phyloP scores from a whole-genome alignment of 2,329 filamentous ascomycete species.

The Colletotrichum lindemuthianum region DNA sequence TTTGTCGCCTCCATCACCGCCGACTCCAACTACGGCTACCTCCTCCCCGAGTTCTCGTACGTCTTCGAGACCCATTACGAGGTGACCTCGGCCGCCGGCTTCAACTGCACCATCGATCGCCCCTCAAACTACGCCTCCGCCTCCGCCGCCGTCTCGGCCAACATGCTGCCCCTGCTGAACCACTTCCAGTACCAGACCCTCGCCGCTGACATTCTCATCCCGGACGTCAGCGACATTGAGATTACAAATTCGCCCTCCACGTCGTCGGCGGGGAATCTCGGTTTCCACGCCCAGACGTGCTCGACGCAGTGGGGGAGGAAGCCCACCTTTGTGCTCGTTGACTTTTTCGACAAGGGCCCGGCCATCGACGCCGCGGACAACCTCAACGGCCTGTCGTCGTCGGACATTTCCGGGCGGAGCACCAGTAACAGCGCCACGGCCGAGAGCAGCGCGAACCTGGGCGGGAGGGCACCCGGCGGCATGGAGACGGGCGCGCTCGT shows the following conservation, averaged over 20 bases:
- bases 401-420: slow-evolving; percentile 48
- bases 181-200: slow-evolving; percentile 77
- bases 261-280: slow-evolving; percentile 61
- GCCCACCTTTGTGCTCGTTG: slow-evolving; percentile 81
- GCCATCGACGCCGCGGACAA: slow-evolving; percentile 75
- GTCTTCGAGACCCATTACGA: slow-evolving; percentile 81
- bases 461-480: slow-evolving; percentile 32
- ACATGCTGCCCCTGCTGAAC: slow-evolving; percentile 78
- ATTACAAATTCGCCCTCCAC: slow-evolving; percentile 74
- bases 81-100: slow-evolving; percentile 68
- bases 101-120: slow-evolving; percentile 77
- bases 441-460: slow-evolving; percentile 29
- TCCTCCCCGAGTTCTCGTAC: slow-evolving; percentile 71
- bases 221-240: slow-evolving; percentile 67
- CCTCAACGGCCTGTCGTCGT: slow-evolving; percentile 65
- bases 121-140: slow-evolving; percentile 63
- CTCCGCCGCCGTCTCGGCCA: slow-evolving; percentile 63
- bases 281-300: slow-evolving; percentile 65
- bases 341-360: slow-evolving; percentile 80
- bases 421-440: slow-evolving; percentile 37
- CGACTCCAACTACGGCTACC: slow-evolving; percentile 59
- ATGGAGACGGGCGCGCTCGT: slow-evolving; percentile 52
- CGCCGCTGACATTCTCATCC: slow-evolving; percentile 65
- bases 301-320: slow-evolving; percentile 65
- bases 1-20: slow-evolving; percentile 70